These are phyloP conservation scores for Xerocomellus dryophilus DNA, from an alignment of 768 basidiomycete species.

Conservation along the genomic window DNA sequence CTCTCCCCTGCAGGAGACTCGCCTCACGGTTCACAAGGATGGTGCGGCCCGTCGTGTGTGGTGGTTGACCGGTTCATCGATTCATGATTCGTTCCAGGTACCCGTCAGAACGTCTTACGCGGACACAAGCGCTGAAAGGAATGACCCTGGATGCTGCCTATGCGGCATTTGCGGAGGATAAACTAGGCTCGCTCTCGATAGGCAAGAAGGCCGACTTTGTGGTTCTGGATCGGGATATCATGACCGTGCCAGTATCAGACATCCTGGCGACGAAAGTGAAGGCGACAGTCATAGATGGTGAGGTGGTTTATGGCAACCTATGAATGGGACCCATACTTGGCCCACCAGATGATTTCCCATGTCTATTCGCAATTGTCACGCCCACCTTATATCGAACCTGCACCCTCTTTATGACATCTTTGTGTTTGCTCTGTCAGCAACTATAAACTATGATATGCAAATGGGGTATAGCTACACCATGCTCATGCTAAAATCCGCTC, in stretches of 20 bases:
- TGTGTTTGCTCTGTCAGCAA: background rate
- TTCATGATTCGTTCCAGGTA: slow-evolving; percentile 53
- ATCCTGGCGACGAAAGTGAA: slow-evolving; percentile 64
- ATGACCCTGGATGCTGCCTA: slow-evolving; percentile 91
- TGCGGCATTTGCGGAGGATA: slow-evolving; percentile 73
- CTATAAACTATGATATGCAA: slow-evolving; percentile 7
- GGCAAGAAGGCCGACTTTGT: slow-evolving; percentile 91
- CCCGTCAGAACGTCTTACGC: slow-evolving; percentile 68
- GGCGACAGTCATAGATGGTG: slow-evolving; percentile 76
- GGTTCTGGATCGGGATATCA: slow-evolving; percentile 76
- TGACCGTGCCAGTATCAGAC: slow-evolving; percentile 57
- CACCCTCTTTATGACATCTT: background rate
- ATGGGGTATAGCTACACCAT: slow-evolving; percentile 16
- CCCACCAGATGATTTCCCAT: background rate
- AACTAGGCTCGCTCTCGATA: slow-evolving; percentile 64
- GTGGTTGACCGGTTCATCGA: background rate
- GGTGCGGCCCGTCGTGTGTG: slow-evolving; percentile 46
- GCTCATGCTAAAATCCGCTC: slow-evolving; percentile 42
- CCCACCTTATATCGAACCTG: background rate
- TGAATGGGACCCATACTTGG: slow-evolving; percentile 1
- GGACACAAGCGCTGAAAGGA: slow-evolving; percentile 80
- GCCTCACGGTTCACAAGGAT: slow-evolving; percentile 81
- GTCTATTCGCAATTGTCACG: background rate
- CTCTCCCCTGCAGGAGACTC: slow-evolving; percentile 65
- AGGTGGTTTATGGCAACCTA: slow-evolving; percentile 55